Evolutionary conservation across 1,284 basidiomycete species (phyloP).

Genomic region (Pseudozyma thailandica): DNA sequence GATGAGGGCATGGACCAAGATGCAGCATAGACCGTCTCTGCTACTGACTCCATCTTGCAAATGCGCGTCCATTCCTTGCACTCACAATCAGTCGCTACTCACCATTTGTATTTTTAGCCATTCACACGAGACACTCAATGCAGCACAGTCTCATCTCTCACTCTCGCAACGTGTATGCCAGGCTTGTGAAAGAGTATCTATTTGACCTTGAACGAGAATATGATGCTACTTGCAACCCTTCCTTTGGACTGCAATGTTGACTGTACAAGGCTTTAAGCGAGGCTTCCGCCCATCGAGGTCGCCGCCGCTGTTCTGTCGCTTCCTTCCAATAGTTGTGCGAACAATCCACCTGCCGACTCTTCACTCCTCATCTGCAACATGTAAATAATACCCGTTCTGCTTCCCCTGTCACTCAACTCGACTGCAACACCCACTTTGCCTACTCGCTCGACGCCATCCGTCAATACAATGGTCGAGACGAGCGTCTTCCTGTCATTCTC

Average conservation of each 20-base stretch:
- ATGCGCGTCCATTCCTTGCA: not conserved
- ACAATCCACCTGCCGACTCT: conserved; percentile 82
- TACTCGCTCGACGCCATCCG: conserved; percentile 95
- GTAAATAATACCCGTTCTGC: conserved; percentile 93
- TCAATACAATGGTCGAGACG: conserved; percentile 95
- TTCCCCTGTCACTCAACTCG: conserved; percentile 88
- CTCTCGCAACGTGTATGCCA: not conserved
- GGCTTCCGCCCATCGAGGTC: conserved; percentile 21
- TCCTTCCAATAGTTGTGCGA: conserved; percentile 85
- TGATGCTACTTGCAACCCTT: not conserved
- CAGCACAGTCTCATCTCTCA: not conserved
- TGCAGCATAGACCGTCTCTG: conserved; percentile 4
- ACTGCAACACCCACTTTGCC: conserved; percentile 97
- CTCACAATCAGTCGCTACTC: not conserved
- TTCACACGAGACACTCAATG: not conserved
- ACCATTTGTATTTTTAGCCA: not conserved
- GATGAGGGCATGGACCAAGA: conserved; percentile 32
- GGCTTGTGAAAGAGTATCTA: not conserved
- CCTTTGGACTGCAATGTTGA: not conserved
- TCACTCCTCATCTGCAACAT: conserved; percentile 87
- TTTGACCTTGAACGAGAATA: not conserved
- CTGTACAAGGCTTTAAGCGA: conserved; percentile 1
- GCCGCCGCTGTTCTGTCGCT: conserved; percentile 75
- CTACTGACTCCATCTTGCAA: not conserved
- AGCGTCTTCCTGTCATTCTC: conserved; percentile 79